These are phyloP conservation scores for Marsdenia floribunda DNA, from an alignment of 257 asterid genomes.

Conservation along the genomic window DNA sequence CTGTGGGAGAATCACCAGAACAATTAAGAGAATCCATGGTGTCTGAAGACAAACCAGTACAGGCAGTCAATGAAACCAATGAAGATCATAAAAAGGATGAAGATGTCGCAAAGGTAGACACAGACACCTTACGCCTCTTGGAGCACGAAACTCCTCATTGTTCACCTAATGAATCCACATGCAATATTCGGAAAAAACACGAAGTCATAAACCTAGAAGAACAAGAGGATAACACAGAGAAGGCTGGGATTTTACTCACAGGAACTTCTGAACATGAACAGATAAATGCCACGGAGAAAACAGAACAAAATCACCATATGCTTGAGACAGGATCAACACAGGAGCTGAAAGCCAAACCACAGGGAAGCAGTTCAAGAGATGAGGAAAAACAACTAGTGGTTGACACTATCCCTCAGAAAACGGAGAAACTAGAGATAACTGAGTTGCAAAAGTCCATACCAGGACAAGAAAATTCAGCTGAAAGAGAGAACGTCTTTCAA, in stretches of 20 bases:
- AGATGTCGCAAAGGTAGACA: background rate
- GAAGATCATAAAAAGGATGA: background rate
- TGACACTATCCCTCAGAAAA: constrained; percentile 20
- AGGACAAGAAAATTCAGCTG: constrained; percentile 25
- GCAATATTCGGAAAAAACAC: background rate
- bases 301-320: background rate
- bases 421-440: constrained; percentile 14
- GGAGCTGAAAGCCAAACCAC: constrained; percentile 15
- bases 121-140: constrained; percentile 7
- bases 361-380: constrained; percentile 9
- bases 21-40: background rate
- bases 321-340: constrained; percentile 15
- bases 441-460: constrained; percentile 21
- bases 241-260: constrained; percentile 15
- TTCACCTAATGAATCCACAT: background rate
- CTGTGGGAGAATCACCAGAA: background rate
- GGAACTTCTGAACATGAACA: constrained; percentile 20
- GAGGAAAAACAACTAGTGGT: constrained; percentile 6
- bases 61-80: background rate
- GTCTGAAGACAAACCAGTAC: background rate
- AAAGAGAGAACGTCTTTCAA: constrained; percentile 20
- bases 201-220: constrained; percentile 3
- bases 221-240: constrained; percentile 17
- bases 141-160: background rate
- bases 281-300: constrained; percentile 20